A percentile compares a stretch with the other conserved stretches of the same genome.
Conservation (phyloP, 768 basidiomycete species). For the Dendrothele bispora region DNA sequence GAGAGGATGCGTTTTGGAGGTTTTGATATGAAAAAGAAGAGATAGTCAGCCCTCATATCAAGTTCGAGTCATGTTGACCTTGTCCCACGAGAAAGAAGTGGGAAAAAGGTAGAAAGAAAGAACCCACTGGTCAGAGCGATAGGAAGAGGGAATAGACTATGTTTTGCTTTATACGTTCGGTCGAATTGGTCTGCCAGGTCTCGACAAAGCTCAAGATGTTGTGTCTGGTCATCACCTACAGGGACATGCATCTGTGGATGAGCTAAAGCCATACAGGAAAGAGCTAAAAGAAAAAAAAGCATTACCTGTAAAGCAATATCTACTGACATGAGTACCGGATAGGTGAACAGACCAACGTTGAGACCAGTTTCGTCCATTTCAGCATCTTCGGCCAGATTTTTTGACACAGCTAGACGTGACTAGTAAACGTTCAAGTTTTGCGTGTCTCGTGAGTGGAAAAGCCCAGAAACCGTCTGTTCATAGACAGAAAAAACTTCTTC, state of each 20-base stretch:
- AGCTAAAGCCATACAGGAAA: constrained; percentile 2
- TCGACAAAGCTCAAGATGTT: constrained; percentile 88
- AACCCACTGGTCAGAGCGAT: constrained; percentile 74
- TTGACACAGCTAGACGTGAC: constrained; percentile 69
- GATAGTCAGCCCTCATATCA: no score
- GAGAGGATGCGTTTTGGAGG: constrained; percentile 82
- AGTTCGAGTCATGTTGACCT: constrained; percentile 43
- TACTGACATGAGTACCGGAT: constrained; percentile 91
- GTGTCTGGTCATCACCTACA: constrained; percentile 94
- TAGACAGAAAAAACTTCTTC: no score
- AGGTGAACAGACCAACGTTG: constrained; percentile 85
- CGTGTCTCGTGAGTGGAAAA: constrained; percentile 74
- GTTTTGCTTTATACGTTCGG: constrained; percentile 48
- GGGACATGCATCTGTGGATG: constrained; percentile 76
- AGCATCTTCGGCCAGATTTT: constrained; percentile 73
- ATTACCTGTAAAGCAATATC: constrained; percentile 89
- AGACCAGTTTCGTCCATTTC: constrained; percentile 82
- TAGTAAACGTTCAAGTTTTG: constrained; percentile 92
- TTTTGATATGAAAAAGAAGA: no score
- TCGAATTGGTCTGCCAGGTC: constrained; percentile 87
- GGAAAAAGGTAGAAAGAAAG: constrained; percentile 24
- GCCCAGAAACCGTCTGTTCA: no score
- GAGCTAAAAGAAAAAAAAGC: not conserved
- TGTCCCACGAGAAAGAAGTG: not conserved
- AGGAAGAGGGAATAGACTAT: constrained; percentile 71